A percentile compares a stretch with the other conserved stretches of the same genome.
phyloP scores from a whole-genome alignment of 345 rosid species.

The Dipteronia dyeriana region DNA sequence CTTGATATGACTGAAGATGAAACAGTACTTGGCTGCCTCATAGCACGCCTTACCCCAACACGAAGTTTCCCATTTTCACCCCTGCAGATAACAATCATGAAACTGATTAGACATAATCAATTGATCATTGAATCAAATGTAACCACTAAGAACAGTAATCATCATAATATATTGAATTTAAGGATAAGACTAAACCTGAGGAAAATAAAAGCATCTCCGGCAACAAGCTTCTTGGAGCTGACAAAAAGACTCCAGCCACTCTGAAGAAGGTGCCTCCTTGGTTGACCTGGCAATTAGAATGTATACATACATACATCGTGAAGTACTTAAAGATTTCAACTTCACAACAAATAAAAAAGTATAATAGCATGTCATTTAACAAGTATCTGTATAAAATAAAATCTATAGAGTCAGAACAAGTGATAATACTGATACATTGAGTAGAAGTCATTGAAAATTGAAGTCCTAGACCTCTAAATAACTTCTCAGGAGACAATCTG shows the following conservation, averaged over 20 bases:
- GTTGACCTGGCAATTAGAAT: constrained; percentile 50
- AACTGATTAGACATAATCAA: not conserved
- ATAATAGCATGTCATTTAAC: not conserved
- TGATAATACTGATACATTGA: not conserved
- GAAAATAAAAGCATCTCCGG: constrained; percentile 71
- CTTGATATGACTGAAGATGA: constrained; percentile 67
- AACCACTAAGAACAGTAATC: not conserved
- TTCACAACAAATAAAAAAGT: too few relatives aligned
- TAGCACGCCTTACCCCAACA: constrained; percentile 64
- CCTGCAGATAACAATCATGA: constrained; percentile 27
- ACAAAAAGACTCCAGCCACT: constrained; percentile 72
- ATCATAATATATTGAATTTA: not conserved
- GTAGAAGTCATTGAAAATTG: not conserved
- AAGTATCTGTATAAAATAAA: not conserved
- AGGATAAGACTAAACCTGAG: constrained; percentile 40
- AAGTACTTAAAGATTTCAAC: not conserved
- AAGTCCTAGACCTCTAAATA: not conserved
- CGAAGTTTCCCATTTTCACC: constrained; percentile 62
- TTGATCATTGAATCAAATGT: not conserved
- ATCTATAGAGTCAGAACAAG: too few relatives aligned
- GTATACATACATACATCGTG: too few relatives aligned
- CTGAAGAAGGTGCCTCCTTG: constrained; percentile 65
- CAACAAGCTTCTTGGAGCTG: constrained; percentile 63
- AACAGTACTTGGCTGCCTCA: constrained; percentile 51
- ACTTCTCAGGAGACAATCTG: not conserved